Conservation (phyloP, 495 filamentous ascomycete genomes). For the Podospora pseudopauciseta region DNA sequence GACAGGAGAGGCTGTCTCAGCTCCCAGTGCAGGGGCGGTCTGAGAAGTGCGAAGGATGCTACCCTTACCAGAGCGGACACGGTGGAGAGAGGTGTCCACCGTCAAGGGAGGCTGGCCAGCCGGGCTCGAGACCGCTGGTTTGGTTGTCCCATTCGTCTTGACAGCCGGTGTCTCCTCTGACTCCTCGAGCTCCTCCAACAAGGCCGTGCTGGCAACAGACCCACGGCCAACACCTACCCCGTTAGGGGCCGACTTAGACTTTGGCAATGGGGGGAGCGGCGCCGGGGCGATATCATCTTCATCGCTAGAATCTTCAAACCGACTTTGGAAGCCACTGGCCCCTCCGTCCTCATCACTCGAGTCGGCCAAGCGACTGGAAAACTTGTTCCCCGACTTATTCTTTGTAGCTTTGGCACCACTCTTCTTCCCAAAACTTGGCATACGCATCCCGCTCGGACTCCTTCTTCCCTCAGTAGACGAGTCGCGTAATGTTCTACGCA, state of each 20-base stretch:
- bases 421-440: conserved; percentile 37
- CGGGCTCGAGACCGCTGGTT: conserved; percentile 12
- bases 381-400: conserved; percentile 22
- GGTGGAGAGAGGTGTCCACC: conserved; percentile 18
- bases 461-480: conserved; percentile 20
- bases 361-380: conserved; percentile 49
- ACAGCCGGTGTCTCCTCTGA: conserved; percentile 35
- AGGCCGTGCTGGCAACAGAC: conserved; percentile 28
- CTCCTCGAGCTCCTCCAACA: conserved; percentile 38
- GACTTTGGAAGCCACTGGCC: conserved; percentile 57
- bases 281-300: conserved; percentile 49
- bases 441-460: conserved; percentile 24
- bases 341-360: conserved; percentile 70
- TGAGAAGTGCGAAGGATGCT: conserved; percentile 26
- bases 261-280: conserved; percentile 13
- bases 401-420: conserved; percentile 13
- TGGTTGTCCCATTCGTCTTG: conserved; percentile 20
- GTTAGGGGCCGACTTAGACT: conserved; percentile 7
- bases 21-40: conserved; percentile 18
- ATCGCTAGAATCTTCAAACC: conserved; percentile 81
- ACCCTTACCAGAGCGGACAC: conserved; percentile 38
- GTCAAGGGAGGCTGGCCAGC: background rate
- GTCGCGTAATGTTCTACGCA: conserved; percentile 34
- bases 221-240: background rate
- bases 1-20: background rate